Evolutionary conservation across 1,284 basidiomycete species (phyloP).

Genomic region (Ganoderma boninense): DNA sequence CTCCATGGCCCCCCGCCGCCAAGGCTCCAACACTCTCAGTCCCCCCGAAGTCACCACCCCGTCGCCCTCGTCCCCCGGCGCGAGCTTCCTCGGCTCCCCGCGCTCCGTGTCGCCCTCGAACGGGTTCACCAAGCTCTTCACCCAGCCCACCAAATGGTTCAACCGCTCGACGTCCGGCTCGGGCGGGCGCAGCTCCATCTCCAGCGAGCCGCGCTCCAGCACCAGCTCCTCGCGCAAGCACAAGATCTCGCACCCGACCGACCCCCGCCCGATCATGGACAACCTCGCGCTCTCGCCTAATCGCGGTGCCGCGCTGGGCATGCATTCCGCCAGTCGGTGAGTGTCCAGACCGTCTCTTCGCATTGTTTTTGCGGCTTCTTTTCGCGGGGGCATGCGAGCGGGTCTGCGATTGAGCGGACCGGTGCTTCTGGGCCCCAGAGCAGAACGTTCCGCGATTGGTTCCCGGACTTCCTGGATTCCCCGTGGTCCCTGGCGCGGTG

Average conservation of each 20-base stretch:
- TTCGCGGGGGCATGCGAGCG: neutral
- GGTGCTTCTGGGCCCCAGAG: neutral
- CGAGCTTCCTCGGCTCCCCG: constrained; percentile 34
- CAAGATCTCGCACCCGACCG: constrained; percentile 84
- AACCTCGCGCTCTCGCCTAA: constrained; percentile 39
- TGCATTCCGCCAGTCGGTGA: constrained; percentile 56
- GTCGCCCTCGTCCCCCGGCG: constrained; percentile 35
- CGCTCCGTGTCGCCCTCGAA: constrained; percentile 43
- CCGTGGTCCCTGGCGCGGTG: neutral
- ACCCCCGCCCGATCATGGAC: constrained; percentile 75
- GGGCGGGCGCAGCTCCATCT: constrained; percentile 38
- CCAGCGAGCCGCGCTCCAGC: constrained; percentile 60
- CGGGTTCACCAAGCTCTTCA: constrained; percentile 41
- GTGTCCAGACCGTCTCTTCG: constrained; percentile 31
- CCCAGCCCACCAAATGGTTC: constrained; percentile 46
- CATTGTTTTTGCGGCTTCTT: constrained; percentile 1
- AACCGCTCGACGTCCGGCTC: constrained; percentile 41
- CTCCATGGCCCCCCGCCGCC: constrained; percentile 40
- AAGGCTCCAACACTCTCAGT: constrained; percentile 40
- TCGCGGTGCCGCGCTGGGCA: constrained; percentile 35
- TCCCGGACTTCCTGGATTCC: neutral
- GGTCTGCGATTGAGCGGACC: neutral
- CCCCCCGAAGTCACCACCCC: constrained; percentile 37
- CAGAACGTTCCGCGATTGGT: constrained; percentile 1
- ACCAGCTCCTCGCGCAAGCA: constrained; percentile 67